Base-by-base conservation (phyloP, 2,329 filamentous ascomycete species). In the Aspergillus japonicus region DNA sequence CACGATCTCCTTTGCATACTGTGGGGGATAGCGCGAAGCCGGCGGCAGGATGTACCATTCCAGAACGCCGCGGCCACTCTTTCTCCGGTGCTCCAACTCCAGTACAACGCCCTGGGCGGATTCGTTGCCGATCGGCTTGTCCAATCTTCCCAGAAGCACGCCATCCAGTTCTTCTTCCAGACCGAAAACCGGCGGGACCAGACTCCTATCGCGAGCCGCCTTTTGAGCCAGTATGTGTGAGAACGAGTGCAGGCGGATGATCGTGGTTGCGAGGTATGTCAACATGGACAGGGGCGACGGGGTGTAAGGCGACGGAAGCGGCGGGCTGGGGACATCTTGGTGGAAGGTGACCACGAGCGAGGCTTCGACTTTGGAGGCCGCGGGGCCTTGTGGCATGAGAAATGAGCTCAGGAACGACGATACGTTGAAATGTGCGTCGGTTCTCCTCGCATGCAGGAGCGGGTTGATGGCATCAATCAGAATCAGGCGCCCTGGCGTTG, bases 331-430 rank as follows among this genome's bases (percentile, higher is more conserved):
- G 4, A 94, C 83, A 75, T 98, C 94, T 55, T 84, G 81, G 78
- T 98, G 95, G 75, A 96, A 96, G 60, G 89, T 85, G 48, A 87
- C 88, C 6, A 97, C 80, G 47, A 97, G 82, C 5, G 90, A 92
- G 39, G 88, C 85, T 29, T 77, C 76, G 11, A 69, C 63, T 51
- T 74, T 75, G 5, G 69, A 51, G 5, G 68, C 61, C 42, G 70
- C 54, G 7, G 69, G 62, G 29, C 63, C 68, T 19, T 67, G 51
- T 7, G 91, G 89, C 2, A 83, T 81, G 66, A 91, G 84, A 59
- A 88, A 82, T 58, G 85, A 86, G 24, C 87, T 90, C 54, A 95
- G 87, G 71, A 91, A 92, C 58, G 82, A 79, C 14, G 87, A 85
- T 10, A 91, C 80, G 62, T 84, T 81, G 39, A 86, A 81, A 1